Evolutionary conservation across 2,329 filamentous ascomycete species (phyloP), one percentile per base, ranked within the genome.

Genomic region (Chrysoporthe cubensis): DNA sequence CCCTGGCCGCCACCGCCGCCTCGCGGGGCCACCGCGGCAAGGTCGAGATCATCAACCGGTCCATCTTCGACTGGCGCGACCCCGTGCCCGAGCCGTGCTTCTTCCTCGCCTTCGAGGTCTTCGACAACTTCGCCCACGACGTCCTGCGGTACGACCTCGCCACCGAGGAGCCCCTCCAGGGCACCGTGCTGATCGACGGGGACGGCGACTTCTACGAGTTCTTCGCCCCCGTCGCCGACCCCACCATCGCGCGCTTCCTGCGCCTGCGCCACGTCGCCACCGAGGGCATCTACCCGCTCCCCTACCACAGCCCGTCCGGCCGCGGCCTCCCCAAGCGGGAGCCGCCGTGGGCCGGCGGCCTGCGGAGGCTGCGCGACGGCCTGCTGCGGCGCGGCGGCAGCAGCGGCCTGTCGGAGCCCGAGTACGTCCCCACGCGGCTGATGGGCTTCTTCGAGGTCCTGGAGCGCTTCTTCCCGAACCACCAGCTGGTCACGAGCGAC

Each of bases 61-160:
- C 92, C 75, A 92, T 99, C 76, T 98, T 99, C 76, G 93, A 97
- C 78, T 99, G 96, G 95, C 83, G 91, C 71, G 87, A 88, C 59
- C 92, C 91, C 72, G 92, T 97, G n/a, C 91, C 93, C 9, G 92
- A 91, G 2, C 96, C 95, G 0, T 98, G 96, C 82, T 99, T 97
- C 84, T 98, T 99, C 84, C 87, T 99, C 54, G 96, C 95, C 57
- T 91, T 99, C 80, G 96, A 99, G 80, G 96, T 99, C 72, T 97
- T 97, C 76, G 96, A 99, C 83, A 99, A 99, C 81, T 98, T 99
- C 77, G 90, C 93, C 46, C 96, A 99, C 82, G 96, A 99, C 81
- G 87, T 90, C 68, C 89, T 99, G 70, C 94, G 96, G 71, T 99
- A 98, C 81, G 91, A 98, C 79, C 85, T 91, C 13, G 80, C 84